Conservation (phyloP, 192 early-diverging fungal genomes). For the Linnemannia zychae region DNA sequence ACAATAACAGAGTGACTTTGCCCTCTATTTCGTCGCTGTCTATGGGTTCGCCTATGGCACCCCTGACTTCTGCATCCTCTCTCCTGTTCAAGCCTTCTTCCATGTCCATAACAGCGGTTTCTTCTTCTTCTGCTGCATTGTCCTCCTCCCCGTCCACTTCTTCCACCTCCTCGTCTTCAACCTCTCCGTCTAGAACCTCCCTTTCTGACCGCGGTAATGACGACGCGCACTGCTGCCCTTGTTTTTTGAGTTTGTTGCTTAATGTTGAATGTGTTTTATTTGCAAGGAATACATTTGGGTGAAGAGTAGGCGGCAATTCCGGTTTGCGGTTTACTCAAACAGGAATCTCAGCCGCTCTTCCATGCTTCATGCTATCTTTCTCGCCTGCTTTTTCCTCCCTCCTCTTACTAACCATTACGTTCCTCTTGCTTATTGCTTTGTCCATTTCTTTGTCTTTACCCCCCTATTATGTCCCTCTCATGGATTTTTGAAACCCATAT, state of each 20-base stretch:
- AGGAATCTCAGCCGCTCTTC: not conserved
- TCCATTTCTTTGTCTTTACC: not conserved
- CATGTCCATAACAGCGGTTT: not conserved
- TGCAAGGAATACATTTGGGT: not conserved
- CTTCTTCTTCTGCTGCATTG: not conserved
- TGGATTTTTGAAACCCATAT: not conserved
- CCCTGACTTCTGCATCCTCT: conserved; percentile 5
- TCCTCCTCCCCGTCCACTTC: too few relatives aligned
- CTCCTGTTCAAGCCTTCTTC: not conserved
- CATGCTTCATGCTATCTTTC: not conserved
- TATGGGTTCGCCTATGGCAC: conserved; percentile 21
- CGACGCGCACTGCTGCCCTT: not conserved
- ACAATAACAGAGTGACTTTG: conserved; percentile 23
- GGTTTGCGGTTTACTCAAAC: not conserved
- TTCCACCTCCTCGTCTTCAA: not conserved
- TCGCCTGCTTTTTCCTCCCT: too few relatives aligned
- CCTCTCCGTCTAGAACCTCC: not conserved
- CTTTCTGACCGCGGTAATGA: not conserved
- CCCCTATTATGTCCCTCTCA: not conserved
- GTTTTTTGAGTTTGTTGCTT: not conserved
- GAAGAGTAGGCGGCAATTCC: not conserved
- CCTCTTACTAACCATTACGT: too few relatives aligned
- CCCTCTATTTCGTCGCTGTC: conserved; percentile 24
- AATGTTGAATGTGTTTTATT: not conserved
- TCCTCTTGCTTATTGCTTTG: too few relatives aligned